Evolutionary conservation across 371 early-diverging fungal genomes (phyloP), one percentile per base, ranked within the genome.

Genomic region (Mortierella sp.): DNA sequence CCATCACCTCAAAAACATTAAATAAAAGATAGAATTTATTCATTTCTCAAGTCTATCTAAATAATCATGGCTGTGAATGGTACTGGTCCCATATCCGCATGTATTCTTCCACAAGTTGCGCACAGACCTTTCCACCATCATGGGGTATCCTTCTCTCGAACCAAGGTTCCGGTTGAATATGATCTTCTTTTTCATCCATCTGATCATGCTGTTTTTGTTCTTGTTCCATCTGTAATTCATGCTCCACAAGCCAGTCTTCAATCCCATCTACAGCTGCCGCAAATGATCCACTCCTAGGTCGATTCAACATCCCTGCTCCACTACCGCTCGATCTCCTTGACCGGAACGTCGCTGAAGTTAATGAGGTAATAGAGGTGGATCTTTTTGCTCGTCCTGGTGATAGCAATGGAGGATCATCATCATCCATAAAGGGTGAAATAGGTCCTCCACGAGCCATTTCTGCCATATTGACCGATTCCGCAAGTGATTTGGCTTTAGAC

Each of bases 71-170:
- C 53, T 53, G 53, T 53, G 60, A 37, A 29, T 55, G 55, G 19
- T 55, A 34, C 28, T 64, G 40, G 28, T 55, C 55, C 65, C 65
- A 64, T 37, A 64, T 64, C 43, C 31, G 59, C 42, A 86, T 87
- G 70, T 88, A 89, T 28, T 68, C 66, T 59, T 87, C 87, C 17
- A 87, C 53, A 7, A 75, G 82, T 22, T 57, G 60, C 0, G 88
- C 87, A 2, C 87, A 87, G 8, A 89, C 84, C 35, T 83, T 86
- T 29, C 89, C 89, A 19, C 89, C 89, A 31, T 89, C 82, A 64
- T 89, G 86, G 17, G 83, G 83, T 17, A 89, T 84, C 40, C 84
- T 54, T 31, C 67, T 53, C 31, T 73, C 66, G 22, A 66, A 61
- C 71, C 71, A 70, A 7, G 64, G 55, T 17, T 42, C 32, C 1